Percentiles rank a stretch among this genome's conserved stretches.
These are phyloP conservation scores for Thraustochytrium striatum DNA, from an alignment of 352 stramenopile species.

Conservation along the genomic window DNA sequence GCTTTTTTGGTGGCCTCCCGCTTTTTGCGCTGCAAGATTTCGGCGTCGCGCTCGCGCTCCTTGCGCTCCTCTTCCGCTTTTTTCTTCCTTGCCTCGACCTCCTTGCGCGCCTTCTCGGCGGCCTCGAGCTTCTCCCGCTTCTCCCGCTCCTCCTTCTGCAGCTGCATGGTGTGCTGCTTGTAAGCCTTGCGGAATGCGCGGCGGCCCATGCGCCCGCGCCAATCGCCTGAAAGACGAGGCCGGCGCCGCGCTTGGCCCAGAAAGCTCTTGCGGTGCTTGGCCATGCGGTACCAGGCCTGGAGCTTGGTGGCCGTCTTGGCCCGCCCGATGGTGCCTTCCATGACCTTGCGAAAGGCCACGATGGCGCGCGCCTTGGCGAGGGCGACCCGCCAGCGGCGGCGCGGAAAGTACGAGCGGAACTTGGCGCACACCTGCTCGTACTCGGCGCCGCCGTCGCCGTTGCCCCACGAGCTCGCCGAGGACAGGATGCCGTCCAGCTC, in stretches of 20 bases:
- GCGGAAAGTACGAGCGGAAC: constrained; percentile 54
- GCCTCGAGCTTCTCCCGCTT: background rate
- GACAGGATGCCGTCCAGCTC: constrained; percentile 71
- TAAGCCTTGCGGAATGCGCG: background rate
- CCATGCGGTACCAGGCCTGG: background rate
- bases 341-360: background rate
- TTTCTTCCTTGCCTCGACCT: too few species aligned
- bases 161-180: background rate
- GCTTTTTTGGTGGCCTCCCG: too few species aligned
- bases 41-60: too few species aligned
- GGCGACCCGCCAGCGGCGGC: constrained; percentile 66
- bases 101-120: background rate
- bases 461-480: background rate
- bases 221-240: background rate
- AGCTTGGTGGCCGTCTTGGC: background rate
- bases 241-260: background rate
- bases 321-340: background rate
- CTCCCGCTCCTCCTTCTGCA: background rate
- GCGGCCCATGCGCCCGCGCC: background rate
- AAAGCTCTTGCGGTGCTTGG: background rate
- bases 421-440: background rate
- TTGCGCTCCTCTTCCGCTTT: too few species aligned
- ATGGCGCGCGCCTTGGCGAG: constrained; percentile 63
- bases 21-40: too few species aligned
- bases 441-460: background rate